These are phyloP conservation scores for Gonium pectorale DNA, from an alignment of 139 green algal species.

Conservation along the genomic window DNA sequence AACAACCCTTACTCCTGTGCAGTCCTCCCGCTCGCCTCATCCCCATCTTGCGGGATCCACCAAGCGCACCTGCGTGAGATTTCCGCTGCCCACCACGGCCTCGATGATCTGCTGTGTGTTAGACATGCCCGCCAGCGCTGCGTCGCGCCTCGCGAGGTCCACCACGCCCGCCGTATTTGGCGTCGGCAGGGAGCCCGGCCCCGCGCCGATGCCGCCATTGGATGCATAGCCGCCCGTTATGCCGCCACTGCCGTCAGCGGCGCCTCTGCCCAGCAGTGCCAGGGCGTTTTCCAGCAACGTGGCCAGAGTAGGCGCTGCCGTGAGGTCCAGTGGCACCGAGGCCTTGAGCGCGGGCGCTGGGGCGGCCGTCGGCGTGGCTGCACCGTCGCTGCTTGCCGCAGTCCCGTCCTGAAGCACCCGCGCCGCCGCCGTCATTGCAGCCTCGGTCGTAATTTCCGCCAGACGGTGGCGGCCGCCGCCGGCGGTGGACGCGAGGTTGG, in stretches of 20 bases:
- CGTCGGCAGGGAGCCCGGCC: neutral
- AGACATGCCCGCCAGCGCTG: constrained; percentile 13
- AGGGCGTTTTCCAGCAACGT: neutral
- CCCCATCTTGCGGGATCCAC: too few species aligned
- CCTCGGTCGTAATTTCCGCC: too few species aligned
- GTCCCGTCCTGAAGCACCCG: too few species aligned
- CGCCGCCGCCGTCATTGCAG: neutral
- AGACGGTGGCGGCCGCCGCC: neutral
- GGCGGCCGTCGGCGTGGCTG: too few species aligned
- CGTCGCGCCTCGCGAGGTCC: neutral
- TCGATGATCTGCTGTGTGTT: constrained; percentile 4
- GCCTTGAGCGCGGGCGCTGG: too few species aligned
- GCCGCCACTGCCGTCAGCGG: neutral
- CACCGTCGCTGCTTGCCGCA: too few species aligned
- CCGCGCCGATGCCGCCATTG: neutral
- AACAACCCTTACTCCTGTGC: too few species aligned
- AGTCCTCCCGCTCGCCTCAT: too few species aligned
- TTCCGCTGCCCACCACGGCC: neutral
- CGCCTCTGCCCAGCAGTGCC: neutral
- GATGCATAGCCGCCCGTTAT: too few species aligned
- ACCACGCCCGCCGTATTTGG: neutral
- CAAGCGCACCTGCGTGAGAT: constrained; percentile 5
- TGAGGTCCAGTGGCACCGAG: too few species aligned
- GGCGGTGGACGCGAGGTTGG: too few species aligned
- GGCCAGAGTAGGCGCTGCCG: too few species aligned